Conservation (phyloP, 225 moss, liverwort and hornwort genomes). For the Sphagnum tenellum region DNA sequence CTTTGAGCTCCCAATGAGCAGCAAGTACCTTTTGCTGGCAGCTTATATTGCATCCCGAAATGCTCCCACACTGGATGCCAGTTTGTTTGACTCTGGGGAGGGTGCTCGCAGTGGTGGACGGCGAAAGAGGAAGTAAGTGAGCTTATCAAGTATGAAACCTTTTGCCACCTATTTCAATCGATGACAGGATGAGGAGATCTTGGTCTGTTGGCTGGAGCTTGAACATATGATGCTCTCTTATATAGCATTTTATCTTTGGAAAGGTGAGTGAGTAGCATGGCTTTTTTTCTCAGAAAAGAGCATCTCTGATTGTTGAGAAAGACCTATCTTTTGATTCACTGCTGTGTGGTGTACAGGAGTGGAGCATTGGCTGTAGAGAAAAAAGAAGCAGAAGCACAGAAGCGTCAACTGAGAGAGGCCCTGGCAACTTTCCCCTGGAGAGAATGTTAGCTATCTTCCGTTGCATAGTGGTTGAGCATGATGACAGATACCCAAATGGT, state of each 20-base stretch:
- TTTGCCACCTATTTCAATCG: no score
- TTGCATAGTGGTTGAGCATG: constrained; percentile 62
- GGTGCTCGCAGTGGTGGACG: constrained; percentile 25
- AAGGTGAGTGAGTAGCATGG: no score
- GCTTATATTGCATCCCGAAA: constrained; percentile 91
- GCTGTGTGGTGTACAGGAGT: constrained; percentile 14
- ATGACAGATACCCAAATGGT: constrained; percentile 15
- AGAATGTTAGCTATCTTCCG: constrained; percentile 80
- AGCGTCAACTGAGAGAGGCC: constrained; percentile 80
- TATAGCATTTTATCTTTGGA: no score
- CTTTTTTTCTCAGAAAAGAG: no score
- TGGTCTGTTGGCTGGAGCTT: no score
- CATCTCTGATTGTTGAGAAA: no score
- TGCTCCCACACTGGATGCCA: constrained; percentile 78
- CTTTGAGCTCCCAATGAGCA: constrained; percentile 70
- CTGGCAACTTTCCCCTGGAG: constrained; percentile 75
- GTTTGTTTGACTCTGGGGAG: constrained; percentile 72
- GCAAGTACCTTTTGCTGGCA: constrained; percentile 84
- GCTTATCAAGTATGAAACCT: no score
- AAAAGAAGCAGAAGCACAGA: constrained; percentile 67
- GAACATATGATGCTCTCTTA: no score
- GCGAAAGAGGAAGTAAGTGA: constrained; percentile 49
- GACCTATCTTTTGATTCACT: no score
- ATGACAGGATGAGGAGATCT: no score
- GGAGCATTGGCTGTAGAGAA: constrained; percentile 61